Evolutionary conservation across 2,329 filamentous ascomycete genomes (phyloP).

Genomic region (Colletotrichum caudatum): DNA sequence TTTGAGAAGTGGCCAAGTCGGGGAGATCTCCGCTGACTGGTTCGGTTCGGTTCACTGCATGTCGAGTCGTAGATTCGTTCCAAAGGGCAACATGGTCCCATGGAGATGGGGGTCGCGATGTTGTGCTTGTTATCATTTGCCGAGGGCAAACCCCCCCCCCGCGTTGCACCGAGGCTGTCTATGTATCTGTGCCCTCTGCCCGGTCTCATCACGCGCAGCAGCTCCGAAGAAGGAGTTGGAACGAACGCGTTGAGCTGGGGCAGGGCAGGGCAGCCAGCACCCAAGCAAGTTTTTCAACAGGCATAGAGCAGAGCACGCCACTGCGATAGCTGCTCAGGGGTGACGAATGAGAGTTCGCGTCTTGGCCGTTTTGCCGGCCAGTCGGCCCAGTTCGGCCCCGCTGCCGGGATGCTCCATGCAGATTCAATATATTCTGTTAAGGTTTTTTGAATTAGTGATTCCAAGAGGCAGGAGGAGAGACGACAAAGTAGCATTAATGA

Average conservation of each 20-base stretch:
- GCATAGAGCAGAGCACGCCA: conserved; percentile 36
- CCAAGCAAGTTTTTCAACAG: conserved; percentile 16
- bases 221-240: background rate
- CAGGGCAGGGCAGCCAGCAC: conserved; percentile 9
- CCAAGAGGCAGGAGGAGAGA: background rate
- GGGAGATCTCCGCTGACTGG: conserved; percentile 8
- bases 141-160: background rate
- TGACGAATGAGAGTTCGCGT: conserved; percentile 33
- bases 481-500: background rate
- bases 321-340: background rate
- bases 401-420: conserved; percentile 28
- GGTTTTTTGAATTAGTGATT: background rate
- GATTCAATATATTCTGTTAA: conserved; percentile 14
- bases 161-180: conserved; percentile 20
- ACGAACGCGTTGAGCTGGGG: background rate
- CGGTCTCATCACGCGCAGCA: conserved; percentile 1
- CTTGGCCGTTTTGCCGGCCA: conserved; percentile 9
- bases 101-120: conserved; percentile 3
- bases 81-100: background rate
- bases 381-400: conserved; percentile 28
- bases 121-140: background rate
- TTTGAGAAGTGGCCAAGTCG: conserved; percentile 8
- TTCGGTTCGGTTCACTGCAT: conserved; percentile 8
- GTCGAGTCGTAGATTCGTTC: background rate
- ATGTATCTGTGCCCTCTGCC: background rate